A percentile compares a stretch with the other conserved stretches of the same genome.
These are phyloP conservation scores for Calonectria multiphialidica DNA, from an alignment of 2,329 filamentous ascomycete species.

Conservation along the genomic window DNA sequence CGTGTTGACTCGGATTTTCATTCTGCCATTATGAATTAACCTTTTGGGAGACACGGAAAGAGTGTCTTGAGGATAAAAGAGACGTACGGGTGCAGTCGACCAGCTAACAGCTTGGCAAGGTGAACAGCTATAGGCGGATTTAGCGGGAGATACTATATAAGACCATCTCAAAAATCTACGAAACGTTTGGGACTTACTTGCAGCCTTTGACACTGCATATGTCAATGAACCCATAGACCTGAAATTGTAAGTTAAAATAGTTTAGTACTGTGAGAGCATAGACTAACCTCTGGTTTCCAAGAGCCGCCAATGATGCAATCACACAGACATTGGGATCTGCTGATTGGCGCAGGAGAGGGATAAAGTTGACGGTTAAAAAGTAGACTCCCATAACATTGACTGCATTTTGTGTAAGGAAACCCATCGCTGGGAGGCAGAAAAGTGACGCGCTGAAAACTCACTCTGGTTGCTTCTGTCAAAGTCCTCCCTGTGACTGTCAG, in stretches of 20 bases:
- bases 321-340: not conserved
- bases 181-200: no score
- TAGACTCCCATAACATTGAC: not conserved
- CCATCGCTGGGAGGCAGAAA: no score
- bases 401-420: not conserved
- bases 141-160: not conserved
- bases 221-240: not conserved
- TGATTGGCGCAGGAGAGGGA: not conserved
- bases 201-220: not conserved
- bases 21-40: not conserved
- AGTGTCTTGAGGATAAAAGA: no score
- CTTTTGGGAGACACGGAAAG: not conserved
- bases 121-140: not conserved
- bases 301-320: not conserved
- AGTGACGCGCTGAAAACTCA: not conserved
- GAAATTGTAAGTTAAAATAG: not conserved
- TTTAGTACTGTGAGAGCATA: no score
- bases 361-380: not conserved
- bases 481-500: not conserved
- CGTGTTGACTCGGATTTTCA: not conserved
- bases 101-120: not conserved
- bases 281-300: not conserved
- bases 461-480: not conserved
- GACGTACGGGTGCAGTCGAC: not conserved
- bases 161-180: no score